Evolutionary conservation across 768 basidiomycete genomes (phyloP), one percentile per base, ranked within the genome.

Genomic region (Chalciporus pseudorubinellus): DNA sequence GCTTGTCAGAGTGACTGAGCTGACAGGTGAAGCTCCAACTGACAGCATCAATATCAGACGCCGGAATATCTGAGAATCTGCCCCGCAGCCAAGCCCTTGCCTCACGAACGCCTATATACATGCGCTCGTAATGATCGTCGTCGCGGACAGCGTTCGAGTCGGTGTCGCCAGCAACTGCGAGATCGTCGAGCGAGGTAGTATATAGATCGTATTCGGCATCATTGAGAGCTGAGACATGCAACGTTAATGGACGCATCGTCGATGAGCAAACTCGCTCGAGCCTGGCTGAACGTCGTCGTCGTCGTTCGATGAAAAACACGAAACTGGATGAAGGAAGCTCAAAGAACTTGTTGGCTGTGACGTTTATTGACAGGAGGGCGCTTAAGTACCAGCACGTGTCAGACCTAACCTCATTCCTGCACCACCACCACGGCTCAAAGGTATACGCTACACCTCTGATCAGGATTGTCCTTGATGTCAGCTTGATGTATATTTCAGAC

Each of bases 211-310:
- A 91, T 66, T 91, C 89, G 16, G 74, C 70, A 66, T 90, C 81
- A 58, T 77, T 89, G 53, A 91, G 82, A 0, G 89, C 89, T 31
- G 89, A 90, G 18, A 81, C 74, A 57, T 92, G 89, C 6, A 91
- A 77, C 19, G 72, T 76, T 21, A 89, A 76, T 39, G 77, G 80
- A 45, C 88, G 78, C 83, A 81, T 82, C n/a, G 59, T 50, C 45
- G 46, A 47, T 29, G 47, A 19, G 11, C 6, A 39, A 44, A 24
- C 41, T 14, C 19, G 21, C 39, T 44, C 28, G 20, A 21, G 29
- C 26, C 31, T 28, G 38, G 39, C 29, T 34, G 39, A 14, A 14
- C 42, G 45, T 41, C 40, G 59, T 31, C 29, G n/a, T 20, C 34
- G 52, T 28, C 5, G 34, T 44, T 24, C n/a, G 45, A 24, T 3